phyloP scores from a whole-genome alignment of 2,329 filamentous ascomycete species.

The Xylaria arbuscula region DNA sequence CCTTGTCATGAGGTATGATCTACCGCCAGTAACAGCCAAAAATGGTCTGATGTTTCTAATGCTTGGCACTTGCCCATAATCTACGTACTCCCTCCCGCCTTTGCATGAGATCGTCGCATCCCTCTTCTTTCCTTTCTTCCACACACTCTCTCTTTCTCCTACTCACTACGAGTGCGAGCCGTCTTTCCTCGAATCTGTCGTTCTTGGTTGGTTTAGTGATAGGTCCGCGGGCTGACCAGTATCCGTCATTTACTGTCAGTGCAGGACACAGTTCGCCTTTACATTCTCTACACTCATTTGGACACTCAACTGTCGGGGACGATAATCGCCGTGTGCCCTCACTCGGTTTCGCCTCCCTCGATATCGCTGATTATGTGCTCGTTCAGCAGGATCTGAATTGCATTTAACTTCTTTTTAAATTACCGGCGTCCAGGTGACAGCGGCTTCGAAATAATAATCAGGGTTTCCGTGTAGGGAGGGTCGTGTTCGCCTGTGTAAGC shows the following conservation, averaged over 20 bases:
- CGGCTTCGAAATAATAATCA: conserved; percentile 39
- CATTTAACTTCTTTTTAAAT: conserved; percentile 30
- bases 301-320: conserved; percentile 14
- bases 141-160: conserved; percentile 32
- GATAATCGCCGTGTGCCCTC: conserved; percentile 20
- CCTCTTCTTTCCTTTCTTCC: conserved; percentile 42
- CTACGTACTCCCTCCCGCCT: conserved; percentile 41
- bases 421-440: conserved; percentile 38
- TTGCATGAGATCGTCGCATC: conserved; percentile 49
- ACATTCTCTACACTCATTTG: conserved; percentile 41
- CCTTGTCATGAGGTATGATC: conserved; percentile 59
- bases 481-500: conserved; percentile 37
- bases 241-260: conserved; percentile 44
- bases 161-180: conserved; percentile 39
- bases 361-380: conserved; percentile 49
- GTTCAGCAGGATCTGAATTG: conserved; percentile 69
- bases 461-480: conserved; percentile 8
- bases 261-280: conserved; percentile 51
- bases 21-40: conserved; percentile 41
- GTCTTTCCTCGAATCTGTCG: conserved; percentile 35
- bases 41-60: conserved; percentile 56
- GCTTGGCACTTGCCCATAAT: conserved; percentile 48
- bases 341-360: conserved; percentile 13
- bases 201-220: conserved; percentile 46
- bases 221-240: conserved; percentile 53